Evolutionary conservation across 805 yeast genomes (phyloP), one percentile per base, ranked within the genome.

Genomic region (Nakazawaea laoshanensis): DNA sequence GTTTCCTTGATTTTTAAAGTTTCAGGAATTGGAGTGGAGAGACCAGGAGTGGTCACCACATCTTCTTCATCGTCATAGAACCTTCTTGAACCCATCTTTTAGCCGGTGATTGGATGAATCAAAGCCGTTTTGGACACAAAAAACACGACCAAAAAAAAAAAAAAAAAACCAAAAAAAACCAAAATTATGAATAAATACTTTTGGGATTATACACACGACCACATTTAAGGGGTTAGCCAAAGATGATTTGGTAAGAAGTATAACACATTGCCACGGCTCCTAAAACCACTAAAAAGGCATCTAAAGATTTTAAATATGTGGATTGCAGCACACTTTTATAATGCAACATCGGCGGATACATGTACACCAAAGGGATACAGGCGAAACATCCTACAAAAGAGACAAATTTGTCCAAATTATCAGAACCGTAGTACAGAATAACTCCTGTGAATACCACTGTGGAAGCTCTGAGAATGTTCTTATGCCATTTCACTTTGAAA

Each of bases 331-430:
- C 70, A 35, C 74, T 60, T 47, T 61, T 67, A 35, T 74, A 61
- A 47, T 83, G 92, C 33, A 83, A 57, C 65, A 83, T 63, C 12
- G 94, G 92, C 7, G 94, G 92, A 47, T 82, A 81, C 74, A 83
- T 77, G 57, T 83, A 83, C 4, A 83, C 92, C 58, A 83, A 65
- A 2, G 94, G 94, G 35, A 83, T 79, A 47, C 94, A 83, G 1
- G 89, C 88, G 57, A 83, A 78, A 33, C 87, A 79, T 3, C 94
- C 94, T 33, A 83, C 81, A 48, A 83, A 75, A 3, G 88, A 76
- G 8, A 83, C 89, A 55, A 83, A 79, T 41, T 61, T 65, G 49
- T 83, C 92, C 40, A 83, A 57, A 45, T 80, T 72, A 37, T 69
- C 62, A 1, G 87, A 80, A 0, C 89, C 89, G 40, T 64, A 63